Percentiles rank a stretch among this genome's conserved stretches.
Conservation (phyloP, 2,329 filamentous ascomycete species). For the Talaromyces piceae region DNA sequence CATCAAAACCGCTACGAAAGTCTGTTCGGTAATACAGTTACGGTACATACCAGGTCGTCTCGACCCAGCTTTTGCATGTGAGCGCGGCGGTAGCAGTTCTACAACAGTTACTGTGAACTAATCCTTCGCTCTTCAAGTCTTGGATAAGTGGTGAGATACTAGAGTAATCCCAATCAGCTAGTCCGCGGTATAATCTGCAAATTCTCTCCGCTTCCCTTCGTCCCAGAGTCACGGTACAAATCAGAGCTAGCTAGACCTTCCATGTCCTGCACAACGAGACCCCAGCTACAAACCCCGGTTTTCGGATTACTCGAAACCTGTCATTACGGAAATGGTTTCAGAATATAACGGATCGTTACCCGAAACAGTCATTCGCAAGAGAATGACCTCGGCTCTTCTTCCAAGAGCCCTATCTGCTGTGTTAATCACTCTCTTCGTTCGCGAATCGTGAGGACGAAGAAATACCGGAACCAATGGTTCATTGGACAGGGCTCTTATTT, state of each 20-base stretch:
- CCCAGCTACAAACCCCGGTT: conserved; percentile 10
- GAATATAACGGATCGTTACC: background rate
- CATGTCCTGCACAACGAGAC: too few relatives aligned
- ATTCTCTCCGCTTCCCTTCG: too few relatives aligned
- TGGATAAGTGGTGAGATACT: too few relatives aligned
- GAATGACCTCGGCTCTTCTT: conserved; percentile 12
- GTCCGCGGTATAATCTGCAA: too few relatives aligned
- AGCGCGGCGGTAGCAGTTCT: too few relatives aligned
- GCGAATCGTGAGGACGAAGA: too few relatives aligned
- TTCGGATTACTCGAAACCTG: conserved; percentile 9
- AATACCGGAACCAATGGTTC: background rate
- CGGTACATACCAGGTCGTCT: background rate
- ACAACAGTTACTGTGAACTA: too few relatives aligned
- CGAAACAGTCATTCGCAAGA: background rate
- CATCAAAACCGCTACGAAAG: background rate
- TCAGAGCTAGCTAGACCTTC: too few relatives aligned
- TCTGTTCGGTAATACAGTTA: background rate
- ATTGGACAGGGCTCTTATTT: background rate
- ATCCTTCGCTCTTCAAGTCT: too few relatives aligned
- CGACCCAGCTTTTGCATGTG: conserved; percentile 9
- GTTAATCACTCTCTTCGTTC: too few relatives aligned
- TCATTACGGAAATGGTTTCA: conserved; percentile 6
- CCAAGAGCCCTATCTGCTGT: background rate
- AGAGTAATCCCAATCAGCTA: too few relatives aligned
- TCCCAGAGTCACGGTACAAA: too few relatives aligned